These are phyloP conservation scores for Boletus insuetus DNA, from an alignment of 768 basidiomycete species.

Conservation along the genomic window DNA sequence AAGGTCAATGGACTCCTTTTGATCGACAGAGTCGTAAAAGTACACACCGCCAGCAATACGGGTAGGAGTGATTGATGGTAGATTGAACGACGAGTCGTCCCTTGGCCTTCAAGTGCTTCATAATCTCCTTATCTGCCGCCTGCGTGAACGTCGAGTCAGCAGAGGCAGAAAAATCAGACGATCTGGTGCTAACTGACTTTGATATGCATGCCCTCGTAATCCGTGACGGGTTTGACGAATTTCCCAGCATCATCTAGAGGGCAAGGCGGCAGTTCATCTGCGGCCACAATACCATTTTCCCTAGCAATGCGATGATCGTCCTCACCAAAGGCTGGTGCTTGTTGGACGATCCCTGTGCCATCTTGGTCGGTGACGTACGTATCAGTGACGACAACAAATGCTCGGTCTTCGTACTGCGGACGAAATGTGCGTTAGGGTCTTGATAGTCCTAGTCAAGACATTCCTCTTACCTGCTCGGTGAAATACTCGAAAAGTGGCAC, in stretches of 20 bases:
- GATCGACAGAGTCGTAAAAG: not conserved
- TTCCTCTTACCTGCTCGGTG: constrained; percentile 71
- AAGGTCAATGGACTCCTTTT: not conserved
- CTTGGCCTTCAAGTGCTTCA: constrained; percentile 83
- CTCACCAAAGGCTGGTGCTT: constrained; percentile 97
- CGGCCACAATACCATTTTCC: constrained; percentile 73
- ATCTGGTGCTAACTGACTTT: constrained; percentile 54
- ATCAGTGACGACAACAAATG: constrained; percentile 86
- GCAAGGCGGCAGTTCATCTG: constrained; percentile 94
- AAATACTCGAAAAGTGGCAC: constrained; percentile 96
- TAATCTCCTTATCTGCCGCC: constrained; percentile 93
- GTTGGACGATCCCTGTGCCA: constrained; percentile 98
- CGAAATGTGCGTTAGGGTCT: not conserved
- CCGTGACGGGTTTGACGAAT: constrained; percentile 87
- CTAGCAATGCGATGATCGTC: constrained; percentile 96
- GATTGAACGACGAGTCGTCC: constrained; percentile 87
- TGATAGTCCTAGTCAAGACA: not conserved
- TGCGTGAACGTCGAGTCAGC: constrained; percentile 28
- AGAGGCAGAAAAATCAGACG: not conserved
- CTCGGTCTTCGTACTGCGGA: constrained; percentile 80
- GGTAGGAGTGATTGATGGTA: constrained; percentile 87
- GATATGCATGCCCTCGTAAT: constrained; percentile 84
- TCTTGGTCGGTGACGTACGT: constrained; percentile 91
- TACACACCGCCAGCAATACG: constrained; percentile 91
- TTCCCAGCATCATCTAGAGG: constrained; percentile 88